Conservation (phyloP, 2,329 filamentous ascomycete genomes). For the Fonsecaea erecta region DNA sequence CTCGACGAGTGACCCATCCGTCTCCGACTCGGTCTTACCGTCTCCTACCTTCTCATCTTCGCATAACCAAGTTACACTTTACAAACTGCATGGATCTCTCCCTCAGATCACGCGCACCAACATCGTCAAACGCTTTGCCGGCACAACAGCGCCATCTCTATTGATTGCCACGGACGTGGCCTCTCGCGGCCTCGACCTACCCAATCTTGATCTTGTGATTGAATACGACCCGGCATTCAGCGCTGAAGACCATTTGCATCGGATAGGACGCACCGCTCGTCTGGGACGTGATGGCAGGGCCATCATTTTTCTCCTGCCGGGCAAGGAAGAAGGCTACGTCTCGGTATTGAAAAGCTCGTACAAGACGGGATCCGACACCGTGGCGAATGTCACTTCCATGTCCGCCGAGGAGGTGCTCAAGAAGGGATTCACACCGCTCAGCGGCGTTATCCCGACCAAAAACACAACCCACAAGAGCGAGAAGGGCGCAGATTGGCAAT, state of each 20-base stretch:
- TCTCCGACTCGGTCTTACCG: slow-evolving; percentile 63
- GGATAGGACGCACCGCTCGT: slow-evolving; percentile 91
- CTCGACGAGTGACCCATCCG: slow-evolving; percentile 1
- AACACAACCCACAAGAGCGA: slow-evolving; percentile 29
- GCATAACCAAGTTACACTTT: slow-evolving; percentile 76
- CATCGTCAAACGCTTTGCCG: slow-evolving; percentile 79
- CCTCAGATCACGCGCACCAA: slow-evolving; percentile 84
- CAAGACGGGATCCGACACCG: slow-evolving; percentile 61
- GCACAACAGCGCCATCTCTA: slow-evolving; percentile 74
- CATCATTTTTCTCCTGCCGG: slow-evolving; percentile 86
- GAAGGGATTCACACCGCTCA: slow-evolving; percentile 63
- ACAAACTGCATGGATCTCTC: slow-evolving; percentile 90
- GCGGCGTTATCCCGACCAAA: slow-evolving; percentile 38
- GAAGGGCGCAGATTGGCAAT: slow-evolving; percentile 62
- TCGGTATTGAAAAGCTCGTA: slow-evolving; percentile 74
- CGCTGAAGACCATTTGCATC: slow-evolving; percentile 89
- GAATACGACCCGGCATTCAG: slow-evolving; percentile 97
- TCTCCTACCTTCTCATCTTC: slow-evolving; percentile 74
- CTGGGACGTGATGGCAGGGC: slow-evolving; percentile 87
- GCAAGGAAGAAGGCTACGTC: slow-evolving; percentile 90
- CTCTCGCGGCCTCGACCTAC: slow-evolving; percentile 91
- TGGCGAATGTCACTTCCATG: slow-evolving; percentile 60
- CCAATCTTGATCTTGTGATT: slow-evolving; percentile 90
- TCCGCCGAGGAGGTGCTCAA: slow-evolving; percentile 69
- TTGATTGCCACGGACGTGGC: slow-evolving; percentile 95